Conservation (phyloP, 148 eudicot genomes). For the Chenopodium quinoa region DNA sequence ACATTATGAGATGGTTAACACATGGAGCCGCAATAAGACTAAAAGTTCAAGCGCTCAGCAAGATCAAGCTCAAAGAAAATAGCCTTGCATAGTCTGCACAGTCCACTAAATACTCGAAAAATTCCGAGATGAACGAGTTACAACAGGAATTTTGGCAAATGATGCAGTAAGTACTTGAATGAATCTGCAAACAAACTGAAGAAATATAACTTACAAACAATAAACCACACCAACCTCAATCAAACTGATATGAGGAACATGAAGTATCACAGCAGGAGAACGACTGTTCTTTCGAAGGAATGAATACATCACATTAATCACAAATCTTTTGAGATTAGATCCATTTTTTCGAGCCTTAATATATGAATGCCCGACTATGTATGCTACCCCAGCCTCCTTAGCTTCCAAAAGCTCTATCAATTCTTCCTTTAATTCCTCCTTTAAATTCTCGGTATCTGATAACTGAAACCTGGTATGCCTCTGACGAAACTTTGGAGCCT, state of each 20-base stretch:
- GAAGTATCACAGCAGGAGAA: conserved; percentile 37
- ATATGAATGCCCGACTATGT: conserved; percentile 41
- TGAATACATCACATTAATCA: conserved; percentile 35
- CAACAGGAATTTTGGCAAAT: too few relatives aligned
- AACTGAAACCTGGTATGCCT: conserved; percentile 32
- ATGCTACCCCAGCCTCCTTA: conserved; percentile 46
- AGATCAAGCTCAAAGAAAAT: too few relatives aligned
- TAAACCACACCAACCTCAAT: conserved; percentile 51
- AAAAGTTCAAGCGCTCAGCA: too few relatives aligned
- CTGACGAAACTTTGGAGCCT: conserved; percentile 24
- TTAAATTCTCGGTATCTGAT: conserved; percentile 24
- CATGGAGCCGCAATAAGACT: too few relatives aligned
- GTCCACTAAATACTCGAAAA: too few relatives aligned
- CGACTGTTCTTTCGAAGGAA: conserved; percentile 45
- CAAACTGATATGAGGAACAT: conserved; percentile 47
- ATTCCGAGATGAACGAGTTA: too few relatives aligned
- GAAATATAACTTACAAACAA: conserved; percentile 23
- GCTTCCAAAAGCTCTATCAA: conserved; percentile 43
- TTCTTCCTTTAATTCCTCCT: conserved; percentile 38
- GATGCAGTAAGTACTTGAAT: too few relatives aligned
- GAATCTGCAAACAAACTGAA: too few relatives aligned
- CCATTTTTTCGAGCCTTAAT: conserved; percentile 41
- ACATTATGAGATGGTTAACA: too few relatives aligned
- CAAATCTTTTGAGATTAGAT: conserved; percentile 33
- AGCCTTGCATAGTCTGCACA: too few relatives aligned